Conservation (phyloP, 768 basidiomycete genomes). For the Vararia minispora region DNA sequence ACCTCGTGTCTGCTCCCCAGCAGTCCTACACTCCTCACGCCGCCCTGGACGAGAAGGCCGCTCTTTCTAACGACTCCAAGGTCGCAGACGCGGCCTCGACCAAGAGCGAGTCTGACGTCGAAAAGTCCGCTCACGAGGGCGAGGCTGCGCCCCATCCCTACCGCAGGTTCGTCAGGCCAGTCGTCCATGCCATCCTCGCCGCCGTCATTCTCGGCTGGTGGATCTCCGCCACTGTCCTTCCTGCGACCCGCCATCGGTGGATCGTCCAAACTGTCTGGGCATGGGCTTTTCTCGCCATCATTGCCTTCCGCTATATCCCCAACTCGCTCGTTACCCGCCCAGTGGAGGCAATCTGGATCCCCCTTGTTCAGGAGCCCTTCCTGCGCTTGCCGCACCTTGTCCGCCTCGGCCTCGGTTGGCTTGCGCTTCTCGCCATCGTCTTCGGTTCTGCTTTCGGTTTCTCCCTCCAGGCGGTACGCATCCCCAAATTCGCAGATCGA, state of each 20-base stretch:
- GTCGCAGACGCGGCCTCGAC: slow-evolving; percentile 4
- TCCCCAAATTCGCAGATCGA: slow-evolving; percentile 1
- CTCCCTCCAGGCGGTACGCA: slow-evolving; percentile 39
- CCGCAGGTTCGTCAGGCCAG: slow-evolving; percentile 15
- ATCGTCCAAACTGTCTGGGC: slow-evolving; percentile 73
- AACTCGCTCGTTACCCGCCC: slow-evolving; percentile 59
- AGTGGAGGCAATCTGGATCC: slow-evolving; percentile 60
- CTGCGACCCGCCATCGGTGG: slow-evolving; percentile 70
- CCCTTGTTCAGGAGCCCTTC: slow-evolving; percentile 56
- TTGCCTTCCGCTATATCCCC: slow-evolving; percentile 80
- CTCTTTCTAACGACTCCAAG: slow-evolving; percentile 15
- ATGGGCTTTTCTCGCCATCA: slow-evolving; percentile 72
- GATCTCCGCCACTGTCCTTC: slow-evolving; percentile 63
- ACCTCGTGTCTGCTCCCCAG: too few species aligned
- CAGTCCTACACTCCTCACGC: too few species aligned
- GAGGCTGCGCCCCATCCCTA: slow-evolving; percentile 10
- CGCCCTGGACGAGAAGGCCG: slow-evolving; percentile 15
- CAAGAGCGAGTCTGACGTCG: slow-evolving; percentile 5
- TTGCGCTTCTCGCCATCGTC: slow-evolving; percentile 62
- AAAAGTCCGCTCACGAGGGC: slow-evolving; percentile 9
- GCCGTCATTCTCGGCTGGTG: slow-evolving; percentile 73
- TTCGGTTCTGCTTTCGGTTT: slow-evolving; percentile 88
- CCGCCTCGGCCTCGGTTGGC: slow-evolving; percentile 62
- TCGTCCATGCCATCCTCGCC: slow-evolving; percentile 40
- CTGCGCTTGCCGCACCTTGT: slow-evolving; percentile 39